These are phyloP conservation scores for Scopulariopsis brevicaulis DNA, from an alignment of 2,329 filamentous ascomycete species.

Conservation along the genomic window DNA sequence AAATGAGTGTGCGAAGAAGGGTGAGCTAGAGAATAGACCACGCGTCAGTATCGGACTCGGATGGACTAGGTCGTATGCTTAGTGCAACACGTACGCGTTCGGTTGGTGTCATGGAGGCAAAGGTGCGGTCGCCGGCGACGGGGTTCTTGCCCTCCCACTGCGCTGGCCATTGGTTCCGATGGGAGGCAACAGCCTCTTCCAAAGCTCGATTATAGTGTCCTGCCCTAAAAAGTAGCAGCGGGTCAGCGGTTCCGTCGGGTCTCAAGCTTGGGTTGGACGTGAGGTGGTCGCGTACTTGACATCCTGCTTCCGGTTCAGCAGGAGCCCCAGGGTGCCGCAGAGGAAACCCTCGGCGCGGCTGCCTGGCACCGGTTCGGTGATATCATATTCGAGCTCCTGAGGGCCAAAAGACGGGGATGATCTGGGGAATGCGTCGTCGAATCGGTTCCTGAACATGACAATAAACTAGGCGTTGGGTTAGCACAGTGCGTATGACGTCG, in stretches of 20 bases:
- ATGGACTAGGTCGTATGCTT: background rate
- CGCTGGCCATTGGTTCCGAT: constrained; percentile 80
- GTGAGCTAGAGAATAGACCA: constrained; percentile 50
- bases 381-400: constrained; percentile 84
- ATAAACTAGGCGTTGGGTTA: constrained; percentile 59
- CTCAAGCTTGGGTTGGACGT: background rate
- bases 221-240: constrained; percentile 41
- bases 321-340: constrained; percentile 76
- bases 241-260: constrained; percentile 9
- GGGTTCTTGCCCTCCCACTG: constrained; percentile 79
- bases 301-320: constrained; percentile 96
- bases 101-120: constrained; percentile 69
- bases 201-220: constrained; percentile 88
- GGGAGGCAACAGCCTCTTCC: constrained; percentile 79
- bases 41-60: background rate
- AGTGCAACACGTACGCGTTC: constrained; percentile 53
- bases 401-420: constrained; percentile 84
- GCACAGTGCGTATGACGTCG: constrained; percentile 16
- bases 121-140: constrained; percentile 66
- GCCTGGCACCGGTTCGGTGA: constrained; percentile 66
- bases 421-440: constrained; percentile 79
- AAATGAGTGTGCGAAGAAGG: constrained; percentile 68
- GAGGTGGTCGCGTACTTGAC: constrained; percentile 63
- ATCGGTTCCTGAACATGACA: constrained; percentile 94
- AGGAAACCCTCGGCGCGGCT: constrained; percentile 80